Conservation (phyloP, 2,329 filamentous ascomycete genomes). For the Ascochyta fabae region DNA sequence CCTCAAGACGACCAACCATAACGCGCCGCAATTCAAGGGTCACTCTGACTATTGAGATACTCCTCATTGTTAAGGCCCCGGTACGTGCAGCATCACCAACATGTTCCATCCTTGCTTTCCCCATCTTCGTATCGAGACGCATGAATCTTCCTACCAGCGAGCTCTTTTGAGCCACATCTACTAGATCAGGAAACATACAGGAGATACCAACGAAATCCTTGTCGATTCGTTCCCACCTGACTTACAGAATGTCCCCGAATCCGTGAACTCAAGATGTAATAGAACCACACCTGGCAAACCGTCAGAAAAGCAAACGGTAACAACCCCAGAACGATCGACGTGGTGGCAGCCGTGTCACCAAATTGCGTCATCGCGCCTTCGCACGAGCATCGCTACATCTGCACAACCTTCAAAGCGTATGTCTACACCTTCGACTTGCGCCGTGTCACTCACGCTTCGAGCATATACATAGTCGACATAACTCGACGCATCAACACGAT, state of each 20-base stretch:
- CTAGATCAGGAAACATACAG: background rate
- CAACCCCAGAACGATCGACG: background rate
- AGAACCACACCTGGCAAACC: background rate
- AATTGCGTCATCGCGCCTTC: constrained; percentile 6
- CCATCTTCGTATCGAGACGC: background rate
- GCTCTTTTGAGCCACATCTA: background rate
- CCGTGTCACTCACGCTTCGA: constrained; percentile 9
- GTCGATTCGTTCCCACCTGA: background rate
- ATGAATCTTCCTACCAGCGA: background rate
- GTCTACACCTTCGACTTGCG: constrained; percentile 5
- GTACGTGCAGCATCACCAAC: background rate
- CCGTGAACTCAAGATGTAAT: background rate
- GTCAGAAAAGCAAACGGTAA: background rate
- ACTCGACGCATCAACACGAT: background rate
- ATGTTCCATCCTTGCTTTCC: background rate
- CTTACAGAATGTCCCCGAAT: background rate
- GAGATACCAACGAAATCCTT: background rate
- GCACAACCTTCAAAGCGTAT: background rate
- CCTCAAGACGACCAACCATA: background rate
- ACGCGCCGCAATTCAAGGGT: background rate
- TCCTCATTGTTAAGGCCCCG: background rate
- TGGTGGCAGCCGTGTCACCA: constrained; percentile 2
- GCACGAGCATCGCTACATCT: constrained; percentile 8
- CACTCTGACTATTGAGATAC: background rate
- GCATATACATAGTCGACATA: background rate